A percentile compares a stretch with the other conserved stretches of the same genome.
phyloP scores from a whole-genome alignment of 192 early-diverging fungal species.

The Chytriomyces sp. region DNA sequence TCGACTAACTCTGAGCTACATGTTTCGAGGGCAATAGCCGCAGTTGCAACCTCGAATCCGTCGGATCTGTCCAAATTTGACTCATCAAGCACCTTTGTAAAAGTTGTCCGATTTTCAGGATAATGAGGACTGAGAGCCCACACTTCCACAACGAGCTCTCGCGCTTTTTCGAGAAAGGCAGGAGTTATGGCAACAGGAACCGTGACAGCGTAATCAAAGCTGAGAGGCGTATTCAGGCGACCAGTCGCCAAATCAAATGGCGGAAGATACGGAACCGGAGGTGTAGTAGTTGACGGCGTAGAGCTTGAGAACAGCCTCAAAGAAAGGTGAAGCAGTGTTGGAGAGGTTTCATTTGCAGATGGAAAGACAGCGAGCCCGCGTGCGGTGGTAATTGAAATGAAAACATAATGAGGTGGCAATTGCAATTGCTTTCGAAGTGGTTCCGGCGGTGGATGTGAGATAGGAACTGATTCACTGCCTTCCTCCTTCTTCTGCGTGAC shows the following conservation, averaged over 20 bases:
- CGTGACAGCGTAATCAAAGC: slow-evolving; percentile 43
- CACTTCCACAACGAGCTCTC: slow-evolving; percentile 42
- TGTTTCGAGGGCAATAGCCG: neutral
- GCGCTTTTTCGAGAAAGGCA: slow-evolving; percentile 22
- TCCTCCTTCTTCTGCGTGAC: neutral
- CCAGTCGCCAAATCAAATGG: slow-evolving; percentile 46
- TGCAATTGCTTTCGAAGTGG: neutral
- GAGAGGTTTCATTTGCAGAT: neutral
- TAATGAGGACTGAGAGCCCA: slow-evolving; percentile 24
- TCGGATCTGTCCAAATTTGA: neutral
- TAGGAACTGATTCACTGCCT: too few species aligned
- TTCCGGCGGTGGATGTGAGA: neutral
- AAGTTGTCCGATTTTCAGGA: neutral
- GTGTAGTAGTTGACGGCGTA: slow-evolving; percentile 35
- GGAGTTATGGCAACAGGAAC: slow-evolving; percentile 39
- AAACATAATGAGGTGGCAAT: slow-evolving; percentile 37
- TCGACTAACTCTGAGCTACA: neutral
- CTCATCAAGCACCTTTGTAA: neutral
- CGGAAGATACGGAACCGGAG: slow-evolving; percentile 40
- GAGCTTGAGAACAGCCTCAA: slow-evolving; percentile 34
- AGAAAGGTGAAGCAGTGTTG: slow-evolving; percentile 33
- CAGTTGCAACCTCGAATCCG: neutral
- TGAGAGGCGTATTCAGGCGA: slow-evolving; percentile 28
- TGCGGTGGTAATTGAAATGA: slow-evolving; percentile 36
- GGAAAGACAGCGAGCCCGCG: slow-evolving; percentile 38